phyloP scores from a whole-genome alignment of 2,329 filamentous ascomycete genomes.

The Fusarium vanettenii region DNA sequence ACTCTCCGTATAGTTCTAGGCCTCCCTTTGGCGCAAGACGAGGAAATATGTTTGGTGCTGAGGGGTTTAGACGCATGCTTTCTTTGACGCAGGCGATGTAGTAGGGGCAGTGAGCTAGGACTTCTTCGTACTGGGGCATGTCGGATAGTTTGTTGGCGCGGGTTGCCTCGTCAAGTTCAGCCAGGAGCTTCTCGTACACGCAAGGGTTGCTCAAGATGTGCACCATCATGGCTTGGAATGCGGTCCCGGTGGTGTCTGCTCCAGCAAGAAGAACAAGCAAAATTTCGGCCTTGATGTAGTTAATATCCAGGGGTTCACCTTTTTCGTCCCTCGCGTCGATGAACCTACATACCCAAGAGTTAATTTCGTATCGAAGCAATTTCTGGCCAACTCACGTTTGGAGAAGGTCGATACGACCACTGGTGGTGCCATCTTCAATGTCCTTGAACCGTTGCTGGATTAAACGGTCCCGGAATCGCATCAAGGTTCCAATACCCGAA shows the following conservation, averaged over 20 bases:
- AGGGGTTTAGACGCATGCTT: constrained; percentile 61
- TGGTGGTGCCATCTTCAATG: constrained; percentile 57
- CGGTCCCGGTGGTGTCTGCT: constrained; percentile 61
- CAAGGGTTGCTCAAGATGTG: constrained; percentile 31
- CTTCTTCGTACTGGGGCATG: constrained; percentile 45
- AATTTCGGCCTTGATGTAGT: constrained; percentile 39
- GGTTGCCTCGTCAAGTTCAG: constrained; percentile 37
- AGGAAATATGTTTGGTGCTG: constrained; percentile 61
- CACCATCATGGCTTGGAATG: constrained; percentile 55
- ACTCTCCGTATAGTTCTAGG: constrained; percentile 50
- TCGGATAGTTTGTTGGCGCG: constrained; percentile 51
- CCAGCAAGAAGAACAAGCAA: constrained; percentile 48
- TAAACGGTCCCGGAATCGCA: constrained; percentile 67
- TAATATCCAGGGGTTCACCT: constrained; percentile 17
- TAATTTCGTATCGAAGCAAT: accelerated
- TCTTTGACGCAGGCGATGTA: constrained; percentile 66
- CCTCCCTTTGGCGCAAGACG: constrained; percentile 60
- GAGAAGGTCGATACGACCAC: constrained; percentile 59
- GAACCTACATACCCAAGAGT: not conserved
- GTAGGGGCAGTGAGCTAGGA: constrained; percentile 52
- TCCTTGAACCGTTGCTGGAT: constrained; percentile 60
- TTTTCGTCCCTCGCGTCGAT: constrained; percentile 28
- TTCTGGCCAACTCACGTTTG: constrained; percentile 53
- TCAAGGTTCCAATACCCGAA: constrained; percentile 65
- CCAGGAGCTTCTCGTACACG: constrained; percentile 34